Conservation (phyloP, 2,329 filamentous ascomycete species). For the Exophiala sp. region DNA sequence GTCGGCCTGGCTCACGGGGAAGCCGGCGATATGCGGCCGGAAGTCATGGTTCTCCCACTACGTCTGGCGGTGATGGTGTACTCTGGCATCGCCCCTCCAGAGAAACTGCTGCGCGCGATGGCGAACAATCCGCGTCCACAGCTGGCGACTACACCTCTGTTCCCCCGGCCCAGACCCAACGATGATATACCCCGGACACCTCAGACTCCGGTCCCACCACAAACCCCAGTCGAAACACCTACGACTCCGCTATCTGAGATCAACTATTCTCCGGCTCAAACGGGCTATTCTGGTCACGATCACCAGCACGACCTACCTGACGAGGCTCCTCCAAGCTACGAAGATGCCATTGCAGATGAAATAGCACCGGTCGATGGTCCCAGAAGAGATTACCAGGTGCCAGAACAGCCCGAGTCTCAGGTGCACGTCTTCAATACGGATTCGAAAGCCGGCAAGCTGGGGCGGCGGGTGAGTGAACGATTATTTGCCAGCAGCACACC, state of each 20-base stretch:
- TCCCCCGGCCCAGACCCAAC: constrained; percentile 7
- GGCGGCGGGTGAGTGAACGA: constrained; percentile 26
- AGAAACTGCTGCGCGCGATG: constrained; percentile 61
- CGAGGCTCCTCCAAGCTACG: constrained; percentile 90
- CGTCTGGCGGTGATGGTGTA: constrained; percentile 76
- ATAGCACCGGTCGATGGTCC: constrained; percentile 70
- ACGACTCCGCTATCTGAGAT: constrained; percentile 13
- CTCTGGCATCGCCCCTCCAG: constrained; percentile 80
- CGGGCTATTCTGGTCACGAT: constrained; percentile 6
- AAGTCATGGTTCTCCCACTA: constrained; percentile 74
- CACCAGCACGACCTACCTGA: constrained; percentile 39
- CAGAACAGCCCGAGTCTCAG: constrained; percentile 4
- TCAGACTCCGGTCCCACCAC: constrained; percentile 2
- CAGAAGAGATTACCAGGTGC: constrained; percentile 50
- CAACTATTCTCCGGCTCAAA: constrained; percentile 12
- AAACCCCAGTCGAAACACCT: constrained; percentile 7
- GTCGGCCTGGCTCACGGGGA: constrained; percentile 74
- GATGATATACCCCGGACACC: constrained; percentile 1
- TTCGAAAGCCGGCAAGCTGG: constrained; percentile 21
- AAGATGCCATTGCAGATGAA: constrained; percentile 81
- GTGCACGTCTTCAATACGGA: constrained; percentile 24
- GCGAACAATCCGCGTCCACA: constrained; percentile 30
- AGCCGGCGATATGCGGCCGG: constrained; percentile 54
- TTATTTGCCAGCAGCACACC: constrained; percentile 23
- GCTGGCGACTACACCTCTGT: constrained; percentile 19